phyloP scores from a whole-genome alignment of 1,139 yeast genomes.

The Petasospora fabianii region DNA sequence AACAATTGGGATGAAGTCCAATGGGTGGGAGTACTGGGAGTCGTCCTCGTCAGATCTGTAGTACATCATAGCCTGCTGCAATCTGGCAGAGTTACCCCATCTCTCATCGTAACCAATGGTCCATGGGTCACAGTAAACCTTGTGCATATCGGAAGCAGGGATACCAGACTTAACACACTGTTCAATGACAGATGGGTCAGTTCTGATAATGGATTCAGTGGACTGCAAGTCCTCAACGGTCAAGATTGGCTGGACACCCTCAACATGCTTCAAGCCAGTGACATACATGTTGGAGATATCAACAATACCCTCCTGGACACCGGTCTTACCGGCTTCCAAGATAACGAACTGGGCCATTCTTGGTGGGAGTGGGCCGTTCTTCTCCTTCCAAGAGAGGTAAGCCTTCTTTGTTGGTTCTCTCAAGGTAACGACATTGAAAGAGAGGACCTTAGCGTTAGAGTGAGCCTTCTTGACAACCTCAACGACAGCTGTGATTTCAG shows the following conservation, averaged over 20 bases:
- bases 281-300: conserved; percentile 49
- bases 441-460: conserved; percentile 40
- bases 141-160: conserved; percentile 61
- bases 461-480: conserved; percentile 43
- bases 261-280: conserved; percentile 44
- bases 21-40: conserved; percentile 79
- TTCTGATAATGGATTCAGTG: conserved; percentile 64
- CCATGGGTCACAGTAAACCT: conserved; percentile 81
- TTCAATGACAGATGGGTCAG: conserved; percentile 65
- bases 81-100: conserved; percentile 72
- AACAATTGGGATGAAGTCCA: conserved; percentile 79
- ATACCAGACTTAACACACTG: conserved; percentile 71
- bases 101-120: conserved; percentile 82
- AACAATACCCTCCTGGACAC: conserved; percentile 67
- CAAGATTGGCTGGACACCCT: conserved; percentile 70
- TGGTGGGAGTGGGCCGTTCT: conserved; percentile 58
- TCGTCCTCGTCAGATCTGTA: conserved; percentile 77
- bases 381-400: conserved; percentile 63
- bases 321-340: conserved; percentile 55
- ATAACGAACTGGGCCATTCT: conserved; percentile 65
- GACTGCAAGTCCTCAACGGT: conserved; percentile 63
- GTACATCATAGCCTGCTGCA: conserved; percentile 79
- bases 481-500: conserved; percentile 48
- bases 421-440: conserved; percentile 67
- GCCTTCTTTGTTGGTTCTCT: conserved; percentile 66